Percentiles rank a stretch among this genome's conserved stretches.
Conservation (phyloP, 371 early-diverging fungal species). For the Chytridiales sp. region DNA sequence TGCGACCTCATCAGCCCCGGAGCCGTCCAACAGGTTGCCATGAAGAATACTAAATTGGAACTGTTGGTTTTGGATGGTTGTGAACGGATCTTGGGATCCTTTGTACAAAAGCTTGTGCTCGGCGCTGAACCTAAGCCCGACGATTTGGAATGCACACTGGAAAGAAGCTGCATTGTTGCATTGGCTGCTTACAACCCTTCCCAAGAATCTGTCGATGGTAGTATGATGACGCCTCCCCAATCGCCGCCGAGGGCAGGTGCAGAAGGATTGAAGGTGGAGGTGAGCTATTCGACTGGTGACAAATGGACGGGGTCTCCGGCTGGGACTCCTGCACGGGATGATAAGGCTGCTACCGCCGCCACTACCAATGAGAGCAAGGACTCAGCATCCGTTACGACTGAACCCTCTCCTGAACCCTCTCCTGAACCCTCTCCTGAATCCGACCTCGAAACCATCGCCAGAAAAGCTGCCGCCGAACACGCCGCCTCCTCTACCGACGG, state of each 20-base stretch:
- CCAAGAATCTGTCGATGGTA: constrained; percentile 16
- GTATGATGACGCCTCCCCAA: constrained; percentile 12
- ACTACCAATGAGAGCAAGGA: too few relatives aligned
- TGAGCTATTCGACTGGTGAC: constrained; percentile 7
- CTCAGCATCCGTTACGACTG: too few relatives aligned
- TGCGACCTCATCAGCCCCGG: constrained; percentile 41
- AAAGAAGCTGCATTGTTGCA: constrained; percentile 24
- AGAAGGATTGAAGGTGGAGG: constrained; percentile 10
- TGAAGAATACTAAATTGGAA: constrained; percentile 33
- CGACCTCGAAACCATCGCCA: too few relatives aligned
- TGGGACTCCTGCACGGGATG: not conserved
- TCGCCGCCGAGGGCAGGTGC: too few relatives aligned
- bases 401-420: too few relatives aligned
- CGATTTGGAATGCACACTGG: constrained; percentile 45
- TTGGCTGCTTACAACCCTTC: constrained; percentile 27
- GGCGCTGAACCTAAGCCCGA: constrained; percentile 34
- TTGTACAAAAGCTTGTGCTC: constrained; percentile 36
- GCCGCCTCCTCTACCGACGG: not conserved
- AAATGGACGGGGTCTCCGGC: not conserved
- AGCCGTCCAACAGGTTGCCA: constrained; percentile 40
- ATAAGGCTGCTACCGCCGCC: too few relatives aligned
- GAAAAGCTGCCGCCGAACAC: constrained; percentile 6
- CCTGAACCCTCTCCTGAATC: too few relatives aligned
- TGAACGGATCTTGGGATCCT: constrained; percentile 36
- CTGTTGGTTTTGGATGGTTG: constrained; percentile 53